phyloP scores from a whole-genome alignment of 441 rosid species.

The Hypseocharis bilobata region DNA sequence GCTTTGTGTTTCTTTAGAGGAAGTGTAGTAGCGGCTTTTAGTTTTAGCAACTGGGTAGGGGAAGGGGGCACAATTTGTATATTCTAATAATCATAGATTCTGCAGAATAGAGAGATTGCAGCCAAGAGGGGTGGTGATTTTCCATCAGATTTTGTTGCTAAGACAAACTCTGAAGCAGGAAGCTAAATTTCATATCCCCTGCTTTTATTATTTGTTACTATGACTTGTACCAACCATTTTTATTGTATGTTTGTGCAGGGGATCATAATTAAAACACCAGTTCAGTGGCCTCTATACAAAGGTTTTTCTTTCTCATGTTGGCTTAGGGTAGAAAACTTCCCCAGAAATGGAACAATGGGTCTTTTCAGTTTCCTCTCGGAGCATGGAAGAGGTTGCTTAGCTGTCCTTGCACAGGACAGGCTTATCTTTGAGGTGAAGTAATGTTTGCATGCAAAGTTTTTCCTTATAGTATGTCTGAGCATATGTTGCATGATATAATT shows the following conservation, averaged over 20 bases:
- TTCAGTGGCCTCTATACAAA: constrained; percentile 87
- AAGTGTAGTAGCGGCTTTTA: too few species aligned
- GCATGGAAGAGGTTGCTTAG: constrained; percentile 89
- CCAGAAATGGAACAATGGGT: constrained; percentile 66
- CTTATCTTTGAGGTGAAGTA: constrained; percentile 66
- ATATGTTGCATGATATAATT: neutral
- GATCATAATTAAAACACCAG: constrained; percentile 66
- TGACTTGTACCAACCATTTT: neutral
- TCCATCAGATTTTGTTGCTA: too few species aligned
- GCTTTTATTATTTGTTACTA: neutral
- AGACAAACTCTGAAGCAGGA: neutral
- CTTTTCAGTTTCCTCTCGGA: constrained; percentile 87
- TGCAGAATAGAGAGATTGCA: too few species aligned
- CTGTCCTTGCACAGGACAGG: constrained; percentile 60
- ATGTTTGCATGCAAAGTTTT: neutral
- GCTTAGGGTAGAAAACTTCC: constrained; percentile 92
- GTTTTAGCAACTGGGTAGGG: too few species aligned
- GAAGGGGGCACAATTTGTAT: too few species aligned
- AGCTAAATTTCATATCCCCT: neutral
- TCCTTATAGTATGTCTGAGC: neutral
- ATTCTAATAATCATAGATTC: too few species aligned
- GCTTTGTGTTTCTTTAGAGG: too few species aligned
- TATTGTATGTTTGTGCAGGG: constrained; percentile 46
- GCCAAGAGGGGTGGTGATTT: too few species aligned
- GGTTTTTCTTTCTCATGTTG: constrained; percentile 98